Base-by-base conservation (phyloP, 1,284 basidiomycete genomes). In the Stygiomarasmius scandens region DNA sequence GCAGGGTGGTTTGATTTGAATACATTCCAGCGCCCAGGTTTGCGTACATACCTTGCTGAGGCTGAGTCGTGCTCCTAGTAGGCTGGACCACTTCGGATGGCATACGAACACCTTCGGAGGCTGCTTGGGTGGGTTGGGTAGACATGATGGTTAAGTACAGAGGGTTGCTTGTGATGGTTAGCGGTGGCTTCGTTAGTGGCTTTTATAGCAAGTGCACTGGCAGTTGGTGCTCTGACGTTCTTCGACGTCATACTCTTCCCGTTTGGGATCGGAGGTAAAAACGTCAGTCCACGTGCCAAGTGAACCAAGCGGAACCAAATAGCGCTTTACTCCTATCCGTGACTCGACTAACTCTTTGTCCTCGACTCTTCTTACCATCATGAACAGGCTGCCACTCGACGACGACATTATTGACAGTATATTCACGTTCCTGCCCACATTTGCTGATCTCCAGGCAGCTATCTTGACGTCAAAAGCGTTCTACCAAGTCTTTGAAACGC, bases 1-100 rank as follows among this genome's bases (percentile, higher is more conserved):
- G 25, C 1, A 44, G 11, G n/a, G n/a, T n/a, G n/a, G n/a, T n/a
- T n/a, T n/a, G n/a, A n/a, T n/a, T n/a, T n/a, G n/a, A n/a, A n/a
- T n/a, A n/a, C n/a, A n/a, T n/a, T n/a, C n/a, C n/a, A n/a, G n/a
- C n/a, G n/a, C n/a, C n/a, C n/a, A n/a, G n/a, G n/a, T n/a, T n/a
- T n/a, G n/a, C n/a, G n/a, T 27, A 24, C 66, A 22, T 55, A 80
- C 80, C 74, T 65, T 76, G 77, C 50, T 74, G 74, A 29, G 68
- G 66, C 34, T 64, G 49, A 41, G 67, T 64, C 34, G 70, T 66
- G 4, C 63, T 61, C 54, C 54, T 67, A 1, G 68, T 69, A 8
- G 71, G 63, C 46, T 60, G 54, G 29, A 51, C 69, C 10, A 55
- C 62, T 41, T 70, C 55, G 3, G 73, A 71, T 45, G 77, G 69